Evolutionary conservation across 2,329 filamentous ascomycete genomes (phyloP).

Genomic region (Fusarium coffeatum): DNA sequence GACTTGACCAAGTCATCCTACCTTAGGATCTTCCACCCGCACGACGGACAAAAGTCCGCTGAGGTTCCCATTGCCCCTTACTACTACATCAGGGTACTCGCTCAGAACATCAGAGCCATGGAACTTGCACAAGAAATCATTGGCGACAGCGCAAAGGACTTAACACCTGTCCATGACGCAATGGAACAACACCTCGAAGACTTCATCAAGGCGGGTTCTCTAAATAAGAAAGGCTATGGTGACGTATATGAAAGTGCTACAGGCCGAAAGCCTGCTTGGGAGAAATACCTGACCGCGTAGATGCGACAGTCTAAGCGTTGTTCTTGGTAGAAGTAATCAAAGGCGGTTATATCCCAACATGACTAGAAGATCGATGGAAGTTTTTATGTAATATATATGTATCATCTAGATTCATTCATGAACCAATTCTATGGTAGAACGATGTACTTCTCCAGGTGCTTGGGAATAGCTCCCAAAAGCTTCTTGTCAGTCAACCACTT

Average conservation of each 20-base stretch:
- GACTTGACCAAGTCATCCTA: constrained; percentile 39
- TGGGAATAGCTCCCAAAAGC: constrained; percentile 81
- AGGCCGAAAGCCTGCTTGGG: constrained; percentile 49
- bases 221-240: constrained; percentile 35
- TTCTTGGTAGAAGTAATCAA: neutral
- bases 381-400: constrained; percentile 42
- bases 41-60: neutral
- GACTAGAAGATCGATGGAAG: constrained; percentile 13
- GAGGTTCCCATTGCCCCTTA: constrained; percentile 38
- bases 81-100: constrained; percentile 46
- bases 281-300: constrained; percentile 3
- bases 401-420: constrained; percentile 46
- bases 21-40: constrained; percentile 45
- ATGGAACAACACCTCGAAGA: constrained; percentile 54
- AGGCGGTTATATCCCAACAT: neutral
- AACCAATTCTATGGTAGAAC: constrained; percentile 74
- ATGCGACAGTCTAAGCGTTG: neutral
- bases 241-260: constrained; percentile 44
- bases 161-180: constrained; percentile 55
- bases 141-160: constrained; percentile 41
- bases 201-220: constrained; percentile 38
- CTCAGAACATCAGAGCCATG: constrained; percentile 56
- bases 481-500: constrained; percentile 93
- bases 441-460: constrained; percentile 91
- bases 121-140: constrained; percentile 58